Conservation (phyloP, 495 filamentous ascomycete species). For the Aspergillus hancockii region DNA sequence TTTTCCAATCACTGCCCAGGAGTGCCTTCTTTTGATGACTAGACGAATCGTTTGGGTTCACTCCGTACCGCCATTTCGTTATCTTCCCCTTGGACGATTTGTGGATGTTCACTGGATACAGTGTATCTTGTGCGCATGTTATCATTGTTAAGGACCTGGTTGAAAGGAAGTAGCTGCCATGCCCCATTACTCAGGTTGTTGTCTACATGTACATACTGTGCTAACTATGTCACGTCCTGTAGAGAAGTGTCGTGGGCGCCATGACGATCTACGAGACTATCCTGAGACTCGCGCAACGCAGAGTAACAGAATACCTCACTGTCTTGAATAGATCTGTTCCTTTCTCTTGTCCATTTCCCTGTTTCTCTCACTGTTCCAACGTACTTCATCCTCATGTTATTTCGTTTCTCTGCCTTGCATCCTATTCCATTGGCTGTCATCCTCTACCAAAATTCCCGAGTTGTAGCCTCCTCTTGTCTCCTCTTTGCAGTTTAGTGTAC, state of each 20-base stretch:
- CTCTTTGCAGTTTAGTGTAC: background rate
- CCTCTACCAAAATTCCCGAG: background rate
- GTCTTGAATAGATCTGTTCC: background rate
- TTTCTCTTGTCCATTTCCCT: background rate
- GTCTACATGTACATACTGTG: background rate
- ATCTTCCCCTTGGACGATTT: background rate
- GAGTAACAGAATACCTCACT: background rate
- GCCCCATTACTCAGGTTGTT: background rate
- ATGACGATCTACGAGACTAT: background rate
- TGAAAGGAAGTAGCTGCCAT: background rate
- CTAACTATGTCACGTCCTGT: background rate
- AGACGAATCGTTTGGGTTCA: background rate
- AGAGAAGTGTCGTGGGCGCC: background rate
- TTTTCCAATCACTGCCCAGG: background rate
- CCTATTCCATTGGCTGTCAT: background rate
- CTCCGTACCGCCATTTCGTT: background rate
- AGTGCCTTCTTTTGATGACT: background rate
- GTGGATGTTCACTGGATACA: background rate
- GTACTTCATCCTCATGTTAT: background rate
- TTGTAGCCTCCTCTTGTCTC: background rate
- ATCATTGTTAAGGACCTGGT: background rate
- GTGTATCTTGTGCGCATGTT: background rate
- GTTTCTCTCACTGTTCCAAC: background rate
- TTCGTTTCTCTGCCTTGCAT: background rate
- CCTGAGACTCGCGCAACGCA: background rate